phyloP scores from a whole-genome alignment of 331 rosid species.

The Rhamnella rubrinervis region DNA sequence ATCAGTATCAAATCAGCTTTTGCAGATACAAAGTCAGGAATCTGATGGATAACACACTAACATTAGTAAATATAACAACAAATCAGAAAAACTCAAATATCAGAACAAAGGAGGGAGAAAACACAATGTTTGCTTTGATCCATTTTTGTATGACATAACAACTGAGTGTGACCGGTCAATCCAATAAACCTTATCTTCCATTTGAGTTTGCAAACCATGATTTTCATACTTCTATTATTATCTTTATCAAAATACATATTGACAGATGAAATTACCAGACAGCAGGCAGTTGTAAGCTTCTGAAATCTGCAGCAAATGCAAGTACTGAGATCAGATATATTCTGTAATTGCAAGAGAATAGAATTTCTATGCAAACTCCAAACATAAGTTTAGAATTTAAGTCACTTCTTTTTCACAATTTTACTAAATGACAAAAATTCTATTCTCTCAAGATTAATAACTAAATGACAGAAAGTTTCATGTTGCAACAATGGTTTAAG shows the following conservation, averaged over 20 bases:
- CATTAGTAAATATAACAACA: no score
- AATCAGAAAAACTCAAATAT: no score
- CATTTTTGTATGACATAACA: no score
- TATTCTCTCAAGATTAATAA: not conserved
- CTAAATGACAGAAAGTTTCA: not conserved
- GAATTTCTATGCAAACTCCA: not conserved
- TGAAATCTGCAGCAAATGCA: conserved; percentile 57
- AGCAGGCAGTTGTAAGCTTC: conserved; percentile 63
- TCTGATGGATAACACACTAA: no score
- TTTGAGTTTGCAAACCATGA: not conserved
- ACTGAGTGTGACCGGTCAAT: no score
- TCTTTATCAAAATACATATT: not conserved
- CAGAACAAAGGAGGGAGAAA: no score
- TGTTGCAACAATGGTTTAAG: no score
- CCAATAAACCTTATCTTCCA: no score
- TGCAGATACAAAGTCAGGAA: no score
- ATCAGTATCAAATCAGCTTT: no score
- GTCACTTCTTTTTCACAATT: not conserved
- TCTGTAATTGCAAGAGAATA: not conserved
- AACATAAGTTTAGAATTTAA: not conserved
- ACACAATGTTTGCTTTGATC: no score
- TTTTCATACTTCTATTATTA: not conserved
- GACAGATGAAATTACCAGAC: conserved; percentile 43
- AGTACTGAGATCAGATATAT: not conserved
- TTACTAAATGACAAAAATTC: not conserved